Evolutionary conservation across 331 rosid species (phyloP), one percentile per base, ranked within the genome.

Genomic region (Erythrophleum ivorense): DNA sequence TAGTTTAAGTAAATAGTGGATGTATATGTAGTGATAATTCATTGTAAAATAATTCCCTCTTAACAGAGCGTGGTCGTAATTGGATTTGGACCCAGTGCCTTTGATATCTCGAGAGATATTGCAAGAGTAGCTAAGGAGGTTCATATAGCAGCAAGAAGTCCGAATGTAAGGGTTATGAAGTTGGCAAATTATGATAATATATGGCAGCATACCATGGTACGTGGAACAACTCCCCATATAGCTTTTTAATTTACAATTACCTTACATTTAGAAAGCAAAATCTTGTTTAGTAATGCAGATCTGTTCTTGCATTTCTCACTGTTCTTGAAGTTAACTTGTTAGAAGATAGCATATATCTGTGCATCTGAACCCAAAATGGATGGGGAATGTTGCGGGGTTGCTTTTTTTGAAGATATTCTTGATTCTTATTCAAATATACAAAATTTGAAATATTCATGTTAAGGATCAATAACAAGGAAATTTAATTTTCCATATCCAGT

Each of bases 81-180:
- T 55, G 91, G 91, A 34, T 16, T 54, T 74, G 91, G 84, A 78
- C 1, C 87, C 52, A 83, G 87, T 78, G 82, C 91, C 36, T 40
- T 43, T 71, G 91, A 88, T 70, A 85, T 88, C 45, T 83, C 87
- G 48, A 85, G 77, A 83, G 89, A 88, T 8, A 78, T 88, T 63
- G 84, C 87, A 24, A 4, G 15, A 31, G 86, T 83, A 6, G 89
- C 86, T 11, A 88, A 88, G 75, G 89, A 85, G 69, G 84, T 85
- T 78, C 91, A 85, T 64, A 49, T 80, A 19, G 75, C 89, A 79
- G 24, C 65, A 4, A 72, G 50, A 34, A 53, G 48, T 62, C 50
- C 83, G 41, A 43, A 63, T 71, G 19, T 78, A 9, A 76, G n/a
- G 55, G 50, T 24, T 24, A 5, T 70, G 71, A 83, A 83, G 83